Evolutionary conservation across 75 land plant genomes (phyloP).

Genomic region (Sequoiadendron giganteum): DNA sequence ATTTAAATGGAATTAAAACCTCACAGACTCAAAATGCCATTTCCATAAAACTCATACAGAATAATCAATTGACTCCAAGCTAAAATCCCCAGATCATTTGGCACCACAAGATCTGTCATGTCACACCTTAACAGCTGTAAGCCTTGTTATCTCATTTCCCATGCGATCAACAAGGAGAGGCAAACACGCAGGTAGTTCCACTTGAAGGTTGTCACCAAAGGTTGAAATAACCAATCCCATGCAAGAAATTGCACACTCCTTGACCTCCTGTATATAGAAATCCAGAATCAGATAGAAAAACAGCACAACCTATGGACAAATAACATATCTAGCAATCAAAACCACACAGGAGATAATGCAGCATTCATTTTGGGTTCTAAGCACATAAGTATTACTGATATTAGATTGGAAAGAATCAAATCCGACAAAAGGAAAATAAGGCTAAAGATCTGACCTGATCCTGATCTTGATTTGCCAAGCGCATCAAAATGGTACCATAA

Average conservation of each 20-base stretch:
- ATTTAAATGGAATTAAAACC: background rate
- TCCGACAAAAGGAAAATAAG: background rate
- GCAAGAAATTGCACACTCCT: slow-evolving; percentile 97
- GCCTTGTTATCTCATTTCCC: slow-evolving; percentile 98
- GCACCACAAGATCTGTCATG: background rate
- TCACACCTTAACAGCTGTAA: slow-evolving; percentile 94
- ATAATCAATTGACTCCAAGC: background rate
- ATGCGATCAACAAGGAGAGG: slow-evolving; percentile 91
- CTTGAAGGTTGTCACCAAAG: slow-evolving; percentile 87
- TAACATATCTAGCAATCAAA: background rate
- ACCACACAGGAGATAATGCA: background rate
- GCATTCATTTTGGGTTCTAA: background rate
- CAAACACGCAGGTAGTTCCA: slow-evolving; percentile 73
- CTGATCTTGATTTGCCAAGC: slow-evolving; percentile 97
- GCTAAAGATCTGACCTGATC: slow-evolving; percentile 68
- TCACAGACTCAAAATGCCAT: background rate
- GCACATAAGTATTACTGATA: background rate
- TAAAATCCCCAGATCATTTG: background rate
- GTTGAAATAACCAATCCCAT: slow-evolving; percentile 96
- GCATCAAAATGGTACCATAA: slow-evolving; percentile 81
- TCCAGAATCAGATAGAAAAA: background rate
- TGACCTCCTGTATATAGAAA: slow-evolving; percentile 74
- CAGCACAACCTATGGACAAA: background rate
- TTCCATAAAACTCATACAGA: background rate
- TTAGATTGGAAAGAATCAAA: background rate